Base-by-base conservation (phyloP, 2,329 filamentous ascomycete species). In the Corynespora cassiicola region DNA sequence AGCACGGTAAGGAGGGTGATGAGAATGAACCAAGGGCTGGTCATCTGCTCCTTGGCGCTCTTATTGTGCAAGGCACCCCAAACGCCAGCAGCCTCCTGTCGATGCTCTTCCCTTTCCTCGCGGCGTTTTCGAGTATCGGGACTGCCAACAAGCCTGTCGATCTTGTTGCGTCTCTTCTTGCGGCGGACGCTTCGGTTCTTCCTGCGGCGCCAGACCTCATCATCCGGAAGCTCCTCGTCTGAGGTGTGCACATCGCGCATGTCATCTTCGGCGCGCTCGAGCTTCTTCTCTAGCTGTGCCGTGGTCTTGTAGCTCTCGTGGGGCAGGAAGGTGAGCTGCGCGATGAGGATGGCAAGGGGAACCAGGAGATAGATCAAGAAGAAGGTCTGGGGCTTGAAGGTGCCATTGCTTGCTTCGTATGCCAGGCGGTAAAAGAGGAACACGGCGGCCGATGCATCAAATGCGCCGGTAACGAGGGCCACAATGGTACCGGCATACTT, bases 11-110 rank as follows among this genome's bases (percentile, higher is more conserved):
- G 92, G 14, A 90, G 69, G 5, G 88, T 87, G 55, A 95, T 88
- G 23, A 95, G 76, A 21, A 89, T 75, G 63, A 92, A 95, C 89
- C 89, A 95, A 0, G 85, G 86, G 5, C 86, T 88, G 10, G 74
- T 66, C 58, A 95, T 86, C 71, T 96, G 90, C 54, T 87, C 74
- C 26, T 76, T 61, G 1, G 87, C 86, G 1, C 85, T 80, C 54
- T 78, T 77, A 39, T 84, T 83, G 63, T 96, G 90, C 72, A 95
- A 79, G 16, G 86, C 85, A 27, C 90, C 90, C 87, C 88, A 95
- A 24, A 95, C 87, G 9, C 88, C 88, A 18, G 84, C 87, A 4
- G 77, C 78, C 34, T 80, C 76, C 35, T 86, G 85, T 52, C 82
- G 85, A 45, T 79, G 75, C 63, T 88, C 85, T 63, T 90, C 84